Evolutionary conservation across 371 early-diverging fungal species (phyloP), one percentile per base, ranked within the genome.

Genomic region (Mucor circinelloides): DNA sequence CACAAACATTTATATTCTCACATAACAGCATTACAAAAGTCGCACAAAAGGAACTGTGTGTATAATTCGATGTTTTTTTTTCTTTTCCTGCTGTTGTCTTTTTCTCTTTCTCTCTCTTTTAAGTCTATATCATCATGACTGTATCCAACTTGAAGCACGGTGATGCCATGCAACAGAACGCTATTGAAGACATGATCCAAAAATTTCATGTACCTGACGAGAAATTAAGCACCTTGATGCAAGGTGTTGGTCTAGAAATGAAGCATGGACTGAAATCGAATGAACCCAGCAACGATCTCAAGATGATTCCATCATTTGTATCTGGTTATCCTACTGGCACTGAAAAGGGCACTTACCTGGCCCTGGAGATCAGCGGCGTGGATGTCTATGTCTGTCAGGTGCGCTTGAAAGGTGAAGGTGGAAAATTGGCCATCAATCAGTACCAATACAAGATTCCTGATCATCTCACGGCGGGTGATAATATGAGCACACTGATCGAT

Each of bases 321-420:
- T 74, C 75, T 28, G 83, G 83, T 3, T 76, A 80, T 57, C 97
- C 97, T 13, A 89, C 89, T 28, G 97, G 96, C 36, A 76, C 84
- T 59, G 97, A 96, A 69, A 89, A 86, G 28, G 97, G 96, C 21
- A 87, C 89, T 21, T 95, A 88, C 78, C 83, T 97, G 25, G 96
- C 96, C 21, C 83, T 97, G 42, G 98, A 97, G 73, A 87, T 97
- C 52, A 95, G 95, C 40, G 98, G 97, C 23, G 91, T 83, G 52
- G 83, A 83, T 64, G 77, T 83, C 34, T 80, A 83, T 40, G 83
- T 78, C 25, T 83, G 83, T 60, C 81, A 83, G 65, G 83, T 83
- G 17, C 75, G 74, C 61, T 69, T 83, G 17, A 83, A 80, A 42
- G 83, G 83, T 12, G 81, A 80, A 67, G 76, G 79, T n/a, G 80